Evolutionary conservation across 495 filamentous ascomycete genomes (phyloP), one percentile per base, ranked within the genome.

Genomic region (Talaromyces ruber): DNA sequence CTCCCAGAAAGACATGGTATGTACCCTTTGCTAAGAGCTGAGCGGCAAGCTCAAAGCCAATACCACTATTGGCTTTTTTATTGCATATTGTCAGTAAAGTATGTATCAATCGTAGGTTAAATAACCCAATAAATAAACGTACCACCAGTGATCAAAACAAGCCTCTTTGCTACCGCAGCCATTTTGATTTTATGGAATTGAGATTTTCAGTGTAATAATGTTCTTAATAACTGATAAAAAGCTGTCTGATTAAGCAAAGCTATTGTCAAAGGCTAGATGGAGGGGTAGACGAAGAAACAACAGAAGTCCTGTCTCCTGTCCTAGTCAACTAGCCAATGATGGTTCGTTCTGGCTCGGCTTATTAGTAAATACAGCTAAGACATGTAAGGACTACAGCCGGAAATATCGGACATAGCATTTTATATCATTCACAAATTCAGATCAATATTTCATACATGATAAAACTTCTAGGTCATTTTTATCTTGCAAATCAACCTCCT

Each of bases 1-100:
- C 52, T 18, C 66, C 45, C 11, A 76, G 56, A 52, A 75, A 67
- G 30, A 75, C 64, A 39, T 73, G 66, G 54, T 76, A 76, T 56
- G 62, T 63, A 5, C 37, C 51, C 7, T 64, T 62, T n/a, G 68
- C 61, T 5, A 71, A 47, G 9, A 77, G 64, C 26, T 64, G 62
- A 12, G 64, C 62, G 8, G 67, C 67, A 2, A 68, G 64, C 29
- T 70, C 67, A 28, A 68, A 72, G 2, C 74, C 75, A 34, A 77
- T 70, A 4, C 75, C 74, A n/a, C 61, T 50, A 56, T 70, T 74
- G 1, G 62, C 70, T 64, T 61, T 55, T 11, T 60, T 11, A 18
- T 64, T 21, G 60, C 22, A 21, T 9, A 25, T 63, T 34, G 28
- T 64, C 25, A 62, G 58, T 54, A 26, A 60, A 47, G 22, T n/a